phyloP scores from a whole-genome alignment of 768 basidiomycete species.

The Phanerochaete sordida region DNA sequence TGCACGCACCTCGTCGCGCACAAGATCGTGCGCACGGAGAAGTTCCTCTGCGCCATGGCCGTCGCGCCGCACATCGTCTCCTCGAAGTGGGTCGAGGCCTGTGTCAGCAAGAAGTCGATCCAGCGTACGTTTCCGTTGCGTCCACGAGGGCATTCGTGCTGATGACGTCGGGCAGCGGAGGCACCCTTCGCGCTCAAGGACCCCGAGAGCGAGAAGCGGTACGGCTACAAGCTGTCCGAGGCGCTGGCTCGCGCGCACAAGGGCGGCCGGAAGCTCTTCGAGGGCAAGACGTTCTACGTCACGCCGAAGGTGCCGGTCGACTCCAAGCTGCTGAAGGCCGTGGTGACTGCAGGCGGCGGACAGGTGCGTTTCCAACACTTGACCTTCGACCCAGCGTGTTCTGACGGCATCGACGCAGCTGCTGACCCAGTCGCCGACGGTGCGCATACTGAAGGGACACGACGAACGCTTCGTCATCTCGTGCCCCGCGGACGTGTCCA shows the following conservation, averaged over 20 bases:
- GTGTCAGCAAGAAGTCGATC: constrained; percentile 50
- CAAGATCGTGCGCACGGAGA: constrained; percentile 77
- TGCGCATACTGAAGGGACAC: constrained; percentile 49
- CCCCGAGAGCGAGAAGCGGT: constrained; percentile 58
- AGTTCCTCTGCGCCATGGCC: constrained; percentile 78
- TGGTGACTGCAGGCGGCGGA: constrained; percentile 70
- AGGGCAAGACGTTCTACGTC: constrained; percentile 68
- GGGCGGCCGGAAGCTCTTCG: constrained; percentile 52
- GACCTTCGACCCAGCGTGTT: not conserved
- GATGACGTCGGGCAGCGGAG: constrained; percentile 47
- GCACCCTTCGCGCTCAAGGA: constrained; percentile 59
- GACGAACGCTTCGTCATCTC: constrained; percentile 60
- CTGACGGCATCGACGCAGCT: constrained; percentile 26
- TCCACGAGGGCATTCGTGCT: not conserved
- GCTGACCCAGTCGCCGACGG: constrained; percentile 47
- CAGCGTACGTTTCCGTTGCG: constrained; percentile 48
- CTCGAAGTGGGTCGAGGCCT: constrained; percentile 65
- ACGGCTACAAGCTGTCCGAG: constrained; percentile 58
- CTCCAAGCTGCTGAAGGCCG: constrained; percentile 58
- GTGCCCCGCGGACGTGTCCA: constrained; percentile 54
- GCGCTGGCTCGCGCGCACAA: constrained; percentile 57
- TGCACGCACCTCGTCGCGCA: constrained; percentile 80
- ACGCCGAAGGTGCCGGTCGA: constrained; percentile 64
- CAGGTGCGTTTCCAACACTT: constrained; percentile 41
- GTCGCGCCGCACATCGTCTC: constrained; percentile 58